Evolutionary conservation across 257 asterid species (phyloP).

Genomic region (Echium plantagineum): DNA sequence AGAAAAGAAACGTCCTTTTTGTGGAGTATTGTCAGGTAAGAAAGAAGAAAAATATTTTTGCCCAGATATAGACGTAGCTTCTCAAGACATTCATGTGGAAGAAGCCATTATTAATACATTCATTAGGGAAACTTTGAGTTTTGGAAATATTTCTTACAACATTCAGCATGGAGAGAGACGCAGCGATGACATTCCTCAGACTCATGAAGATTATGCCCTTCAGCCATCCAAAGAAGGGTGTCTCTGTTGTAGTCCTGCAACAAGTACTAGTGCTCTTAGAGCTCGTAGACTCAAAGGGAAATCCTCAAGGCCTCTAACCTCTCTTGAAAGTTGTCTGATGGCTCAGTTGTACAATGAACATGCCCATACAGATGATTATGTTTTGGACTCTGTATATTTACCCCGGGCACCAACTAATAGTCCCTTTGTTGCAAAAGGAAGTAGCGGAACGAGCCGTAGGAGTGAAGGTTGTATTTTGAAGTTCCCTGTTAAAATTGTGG

Average conservation of each 20-base stretch:
- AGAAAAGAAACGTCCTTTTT: conserved; percentile 17
- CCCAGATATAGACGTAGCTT: conserved; percentile 17
- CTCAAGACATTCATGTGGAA: conserved; percentile 19
- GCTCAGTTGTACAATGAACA: conserved; percentile 60
- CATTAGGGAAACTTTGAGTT: conserved; percentile 13
- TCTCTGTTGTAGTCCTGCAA: conserved; percentile 32
- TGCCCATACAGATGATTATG: conserved; percentile 35
- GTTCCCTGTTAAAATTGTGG: conserved; percentile 14
- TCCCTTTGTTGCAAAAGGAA: conserved; percentile 49
- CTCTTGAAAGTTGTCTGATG: conserved; percentile 79
- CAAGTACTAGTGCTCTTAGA: conserved; percentile 40
- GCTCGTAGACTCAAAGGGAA: conserved; percentile 29
- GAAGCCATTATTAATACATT: conserved; percentile 28
- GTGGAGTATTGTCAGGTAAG: conserved; percentile 13
- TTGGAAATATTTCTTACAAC: conserved; percentile 7
- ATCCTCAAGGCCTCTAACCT: conserved; percentile 37
- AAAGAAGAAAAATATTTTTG: conserved; percentile 16
- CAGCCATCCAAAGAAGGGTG: conserved; percentile 21
- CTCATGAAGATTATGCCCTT: conserved; percentile 18
- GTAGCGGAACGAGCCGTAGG: conserved; percentile 42
- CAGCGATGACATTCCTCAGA: conserved; percentile 20
- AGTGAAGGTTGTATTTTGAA: conserved; percentile 18
- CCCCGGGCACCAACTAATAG: conserved; percentile 23
- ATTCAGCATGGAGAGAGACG: conserved; percentile 10
- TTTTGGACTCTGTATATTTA: conserved; percentile 18